Conservation (phyloP, 306 rosid species). For the Cucumis hystrix region DNA sequence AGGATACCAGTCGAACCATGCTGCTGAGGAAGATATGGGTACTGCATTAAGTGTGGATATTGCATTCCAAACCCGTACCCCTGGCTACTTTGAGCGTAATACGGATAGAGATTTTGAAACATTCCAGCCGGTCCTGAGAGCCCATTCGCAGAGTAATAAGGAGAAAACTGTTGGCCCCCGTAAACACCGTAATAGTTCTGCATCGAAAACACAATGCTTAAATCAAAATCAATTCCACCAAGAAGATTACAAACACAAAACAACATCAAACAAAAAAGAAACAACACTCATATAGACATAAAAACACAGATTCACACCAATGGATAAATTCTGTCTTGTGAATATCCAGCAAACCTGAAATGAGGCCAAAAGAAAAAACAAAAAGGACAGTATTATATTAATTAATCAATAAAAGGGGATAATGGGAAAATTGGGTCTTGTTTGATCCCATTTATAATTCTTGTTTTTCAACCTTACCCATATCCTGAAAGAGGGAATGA, state of each 20-base stretch:
- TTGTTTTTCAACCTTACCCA: conserved; percentile 30
- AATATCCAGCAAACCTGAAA: conserved; percentile 67
- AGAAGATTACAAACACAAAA: neutral
- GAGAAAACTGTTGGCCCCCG: conserved; percentile 73
- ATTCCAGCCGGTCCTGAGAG: conserved; percentile 46
- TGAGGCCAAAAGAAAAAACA: conserved; percentile 3
- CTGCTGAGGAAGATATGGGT: conserved; percentile 57
- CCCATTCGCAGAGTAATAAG: conserved; percentile 45
- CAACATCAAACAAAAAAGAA: neutral
- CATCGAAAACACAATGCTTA: neutral
- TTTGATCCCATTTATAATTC: neutral
- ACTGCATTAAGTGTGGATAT: conserved; percentile 54
- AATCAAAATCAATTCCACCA: neutral
- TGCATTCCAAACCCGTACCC: conserved; percentile 55
- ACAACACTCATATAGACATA: neutral
- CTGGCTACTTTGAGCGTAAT: conserved; percentile 51
- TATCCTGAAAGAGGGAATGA: conserved; percentile 70
- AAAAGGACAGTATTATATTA: neutral
- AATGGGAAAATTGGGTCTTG: neutral
- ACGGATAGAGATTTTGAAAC: conserved; percentile 54
- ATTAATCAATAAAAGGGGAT: neutral
- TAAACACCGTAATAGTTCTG: conserved; percentile 71
- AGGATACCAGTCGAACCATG: conserved; percentile 45
- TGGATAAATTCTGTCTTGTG: conserved; percentile 62
- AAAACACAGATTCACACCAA: conserved; percentile 25